A percentile compares a stretch with the other conserved stretches of the same genome.
phyloP scores from a whole-genome alignment of 1,284 basidiomycete genomes.

The Boletus hoseneyae region DNA sequence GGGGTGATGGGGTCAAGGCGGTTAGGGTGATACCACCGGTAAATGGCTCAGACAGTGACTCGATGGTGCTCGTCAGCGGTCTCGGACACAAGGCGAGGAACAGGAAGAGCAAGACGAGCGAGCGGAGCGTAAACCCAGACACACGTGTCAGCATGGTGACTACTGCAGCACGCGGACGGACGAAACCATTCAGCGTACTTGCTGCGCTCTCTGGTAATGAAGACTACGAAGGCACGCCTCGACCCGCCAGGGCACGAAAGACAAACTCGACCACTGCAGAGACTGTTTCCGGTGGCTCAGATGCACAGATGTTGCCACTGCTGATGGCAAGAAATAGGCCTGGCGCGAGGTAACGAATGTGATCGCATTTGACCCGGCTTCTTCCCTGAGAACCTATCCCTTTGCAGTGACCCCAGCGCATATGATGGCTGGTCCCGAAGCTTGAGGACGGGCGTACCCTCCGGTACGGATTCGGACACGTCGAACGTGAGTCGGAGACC shows the following conservation, averaged over 20 bases:
- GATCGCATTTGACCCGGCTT: neutral
- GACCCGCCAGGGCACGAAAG: slow-evolving; percentile 15
- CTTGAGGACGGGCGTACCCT: slow-evolving; percentile 1
- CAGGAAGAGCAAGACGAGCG: neutral
- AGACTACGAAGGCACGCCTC: slow-evolving; percentile 26
- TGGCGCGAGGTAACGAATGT: slow-evolving; percentile 15
- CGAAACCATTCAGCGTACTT: slow-evolving; percentile 1
- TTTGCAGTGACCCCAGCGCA: slow-evolving; percentile 1
- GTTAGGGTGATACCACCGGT: neutral
- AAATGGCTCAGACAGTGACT: slow-evolving; percentile 7
- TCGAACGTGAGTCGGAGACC: slow-evolving; percentile 15
- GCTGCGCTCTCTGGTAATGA: slow-evolving; percentile 4
- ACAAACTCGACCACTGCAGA: neutral
- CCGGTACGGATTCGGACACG: slow-evolving; percentile 23
- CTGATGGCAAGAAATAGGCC: slow-evolving; percentile 16
- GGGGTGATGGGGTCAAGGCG: neutral
- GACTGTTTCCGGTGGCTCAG: neutral
- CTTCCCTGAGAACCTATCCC: neutral
- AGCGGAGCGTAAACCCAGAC: neutral
- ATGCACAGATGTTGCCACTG: slow-evolving; percentile 13
- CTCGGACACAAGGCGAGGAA: neutral
- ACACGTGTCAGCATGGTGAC: neutral
- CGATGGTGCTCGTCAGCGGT: slow-evolving; percentile 5
- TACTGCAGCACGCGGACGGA: neutral
- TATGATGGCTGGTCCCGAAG: slow-evolving; percentile 15